phyloP scores from a whole-genome alignment of 106 monocot species.

The Allium sativum region DNA sequence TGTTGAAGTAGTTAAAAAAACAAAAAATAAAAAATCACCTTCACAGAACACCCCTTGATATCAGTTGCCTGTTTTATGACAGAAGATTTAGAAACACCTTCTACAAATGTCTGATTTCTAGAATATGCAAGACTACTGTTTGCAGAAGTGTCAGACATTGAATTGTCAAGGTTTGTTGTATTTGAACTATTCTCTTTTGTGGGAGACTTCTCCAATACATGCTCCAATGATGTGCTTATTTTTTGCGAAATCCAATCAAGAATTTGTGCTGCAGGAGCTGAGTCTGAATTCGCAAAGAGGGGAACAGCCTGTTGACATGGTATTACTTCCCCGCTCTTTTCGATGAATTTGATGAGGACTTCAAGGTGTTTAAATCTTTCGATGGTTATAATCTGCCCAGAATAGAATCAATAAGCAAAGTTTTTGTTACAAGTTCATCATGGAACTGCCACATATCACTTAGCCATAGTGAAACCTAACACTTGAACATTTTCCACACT shows the following conservation, averaged over 20 bases:
- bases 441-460: too few species aligned
- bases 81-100: conserved; percentile 87
- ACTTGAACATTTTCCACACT: too few species aligned
- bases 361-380: conserved; percentile 86
- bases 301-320: conserved; percentile 60
- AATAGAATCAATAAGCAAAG: too few species aligned
- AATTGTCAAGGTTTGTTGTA: conserved; percentile 23
- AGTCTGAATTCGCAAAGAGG: conserved; percentile 89
- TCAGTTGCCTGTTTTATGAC: conserved; percentile 66
- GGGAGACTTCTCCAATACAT: conserved; percentile 39
- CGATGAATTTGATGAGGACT: conserved; percentile 67
- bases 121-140: conserved; percentile 19
- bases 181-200: conserved; percentile 50
- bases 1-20: too few species aligned
- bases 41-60: conserved; percentile 71
- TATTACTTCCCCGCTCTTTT: conserved; percentile 34
- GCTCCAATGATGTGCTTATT: conserved; percentile 54
- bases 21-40: conserved; percentile 35
- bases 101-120: conserved; percentile 76
- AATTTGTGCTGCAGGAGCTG: conserved; percentile 58
- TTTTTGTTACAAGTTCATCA: too few species aligned
- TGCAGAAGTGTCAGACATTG: conserved; percentile 44
- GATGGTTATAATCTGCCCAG: conserved; percentile 43
- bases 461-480: too few species aligned
- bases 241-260: conserved; percentile 81